Evolutionary conservation across 169 alveolate species (phyloP).

Genomic region (Miamiensis avidus): DNA sequence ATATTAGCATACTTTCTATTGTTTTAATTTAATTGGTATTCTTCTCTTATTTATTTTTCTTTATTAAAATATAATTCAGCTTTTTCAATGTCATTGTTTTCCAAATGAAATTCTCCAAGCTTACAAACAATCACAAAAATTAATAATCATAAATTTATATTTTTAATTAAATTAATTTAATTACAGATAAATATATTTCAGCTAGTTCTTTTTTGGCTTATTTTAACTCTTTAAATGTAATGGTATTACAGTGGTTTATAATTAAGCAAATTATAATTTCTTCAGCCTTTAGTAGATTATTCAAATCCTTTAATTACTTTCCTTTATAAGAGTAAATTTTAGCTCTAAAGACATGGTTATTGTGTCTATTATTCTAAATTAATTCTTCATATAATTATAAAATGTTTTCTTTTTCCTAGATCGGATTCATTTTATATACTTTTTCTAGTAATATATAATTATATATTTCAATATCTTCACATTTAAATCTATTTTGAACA

Average conservation of each 20-base stretch:
- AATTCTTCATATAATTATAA: too few relatives aligned
- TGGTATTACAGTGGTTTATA: background rate
- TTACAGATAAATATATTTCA: background rate
- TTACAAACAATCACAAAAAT: too few relatives aligned
- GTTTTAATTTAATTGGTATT: too few relatives aligned
- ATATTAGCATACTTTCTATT: background rate
- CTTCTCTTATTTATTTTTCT: background rate
- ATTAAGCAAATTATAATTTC: background rate
- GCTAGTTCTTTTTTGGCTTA: background rate
- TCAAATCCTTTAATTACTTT: background rate
- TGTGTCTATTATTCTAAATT: too few relatives aligned
- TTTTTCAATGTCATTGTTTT: background rate
- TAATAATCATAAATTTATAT: too few relatives aligned
- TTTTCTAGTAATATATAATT: background rate
- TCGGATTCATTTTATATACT: background rate
- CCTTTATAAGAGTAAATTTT: background rate
- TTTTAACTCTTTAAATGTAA: background rate
- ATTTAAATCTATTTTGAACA: too few relatives aligned
- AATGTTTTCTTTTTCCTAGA: background rate
- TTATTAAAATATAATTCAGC: background rate
- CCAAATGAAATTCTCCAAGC: background rate
- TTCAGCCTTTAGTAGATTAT: background rate
- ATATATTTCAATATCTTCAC: too few relatives aligned
- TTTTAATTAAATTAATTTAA: too few relatives aligned
- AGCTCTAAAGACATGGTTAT: background rate